Base-by-base conservation (phyloP, 805 yeast genomes). In the Tetrapisispora namnaoensis region DNA sequence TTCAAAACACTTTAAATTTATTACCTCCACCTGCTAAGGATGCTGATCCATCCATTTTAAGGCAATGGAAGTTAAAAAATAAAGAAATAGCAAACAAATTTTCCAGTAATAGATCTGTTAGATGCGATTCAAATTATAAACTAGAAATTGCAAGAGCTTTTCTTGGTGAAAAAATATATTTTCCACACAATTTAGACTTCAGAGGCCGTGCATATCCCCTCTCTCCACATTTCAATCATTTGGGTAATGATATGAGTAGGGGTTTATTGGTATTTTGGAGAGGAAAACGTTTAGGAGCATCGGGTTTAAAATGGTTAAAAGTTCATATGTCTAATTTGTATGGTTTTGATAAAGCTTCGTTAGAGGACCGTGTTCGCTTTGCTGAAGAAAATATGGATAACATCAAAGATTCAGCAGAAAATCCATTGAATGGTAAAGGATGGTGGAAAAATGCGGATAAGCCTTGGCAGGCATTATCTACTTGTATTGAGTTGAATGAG, bases 71-170 rank as follows among this genome's bases (percentile, higher is more conserved):
- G 55, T 71, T 79, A 27, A 66, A 71, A 44, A 78, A 86, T 49
- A 81, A 80, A 49, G 73, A 70, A 36, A 57, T 78, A 9, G 73
- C 80, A 20, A 77, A 80, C 53, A 82, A 78, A 40, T 81, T 80
- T 51, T 78, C 85, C 11, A 72, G 83, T 21, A 73, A 76, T 53
- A 80, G 93, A 65, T 90, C 98, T 0, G 85, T 83, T 63, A 79
- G 99, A 65, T 93, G 99, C 70, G 97, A 90, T 66, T 75, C 86
- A 53, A 91, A 93, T 64, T 93, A 93, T 66, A 93, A 88, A 64
- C 69, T 93, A 46, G 99, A 93, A 66, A 88, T 93, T 61, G 98
- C 99, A 0, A 76, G 98, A 54, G 96, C 96, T 0, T 88, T 83
- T 66, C 68, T 84, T 24, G 95, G 95, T 22, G 93, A 85, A 63